Conservation (phyloP, 177 flowering plant genomes). For the Vitis hybrid region DNA sequence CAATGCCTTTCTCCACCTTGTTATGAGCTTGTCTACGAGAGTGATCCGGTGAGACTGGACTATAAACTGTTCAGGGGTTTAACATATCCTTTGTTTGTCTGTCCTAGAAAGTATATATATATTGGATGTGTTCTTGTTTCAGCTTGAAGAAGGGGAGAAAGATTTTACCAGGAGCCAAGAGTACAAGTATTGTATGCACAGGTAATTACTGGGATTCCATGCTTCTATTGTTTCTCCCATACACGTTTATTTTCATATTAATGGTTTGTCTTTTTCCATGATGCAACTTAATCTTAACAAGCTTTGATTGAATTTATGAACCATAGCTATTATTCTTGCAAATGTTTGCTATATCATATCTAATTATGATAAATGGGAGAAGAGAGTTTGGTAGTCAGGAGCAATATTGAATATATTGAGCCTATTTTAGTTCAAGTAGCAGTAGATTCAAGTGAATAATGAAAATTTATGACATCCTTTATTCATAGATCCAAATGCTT, state of each 20-base stretch:
- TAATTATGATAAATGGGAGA: too few species aligned
- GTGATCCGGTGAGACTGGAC: constrained; percentile 68
- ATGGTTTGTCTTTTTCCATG: neutral
- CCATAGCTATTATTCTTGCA: too few species aligned
- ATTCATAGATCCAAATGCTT: too few species aligned
- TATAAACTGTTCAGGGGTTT: neutral
- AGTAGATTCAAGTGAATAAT: too few species aligned
- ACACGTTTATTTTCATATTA: neutral
- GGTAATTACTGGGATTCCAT: constrained; percentile 31
- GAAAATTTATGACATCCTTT: too few species aligned
- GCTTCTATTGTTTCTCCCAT: neutral
- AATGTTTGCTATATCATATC: too few species aligned
- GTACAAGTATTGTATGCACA: constrained; percentile 86
- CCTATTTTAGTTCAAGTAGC: too few species aligned
- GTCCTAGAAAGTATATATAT: neutral
- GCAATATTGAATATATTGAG: too few species aligned
- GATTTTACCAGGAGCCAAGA: constrained; percentile 76
- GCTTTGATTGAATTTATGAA: too few species aligned
- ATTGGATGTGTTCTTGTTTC: constrained; percentile 9
- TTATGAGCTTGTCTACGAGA: constrained; percentile 70
- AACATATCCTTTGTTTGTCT: neutral
- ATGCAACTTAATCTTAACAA: too few species aligned
- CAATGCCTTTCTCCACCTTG: constrained; percentile 78
- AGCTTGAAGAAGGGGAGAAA: constrained; percentile 98
- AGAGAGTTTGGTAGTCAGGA: too few species aligned